Evolutionary conservation across 306 rosid species (phyloP), one percentile per base, ranked within the genome.

Genomic region (Trifolium pratense): DNA sequence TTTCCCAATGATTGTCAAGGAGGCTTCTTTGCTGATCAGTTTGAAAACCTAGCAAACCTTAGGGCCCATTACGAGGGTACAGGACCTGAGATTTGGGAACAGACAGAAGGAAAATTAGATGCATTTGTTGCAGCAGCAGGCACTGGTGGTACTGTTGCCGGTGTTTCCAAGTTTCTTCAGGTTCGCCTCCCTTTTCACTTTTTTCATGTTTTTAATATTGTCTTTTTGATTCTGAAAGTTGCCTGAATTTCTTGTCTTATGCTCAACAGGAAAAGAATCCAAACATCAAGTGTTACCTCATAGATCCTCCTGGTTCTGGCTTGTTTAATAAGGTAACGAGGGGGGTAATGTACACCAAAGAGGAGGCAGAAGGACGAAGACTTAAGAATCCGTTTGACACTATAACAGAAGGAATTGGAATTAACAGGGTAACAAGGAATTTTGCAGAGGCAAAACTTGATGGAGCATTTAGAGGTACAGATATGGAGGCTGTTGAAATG

Each of bases 271-370:
- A 91, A 82, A 89, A 75, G 78, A 88, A 87, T 73, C 89, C 95
- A 73, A 86, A 75, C 40, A 76, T 94, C 64, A 91, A 86, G 84
- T 89, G 92, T 82, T 89, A 69, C 86, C 87, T 94, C 10, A n/a
- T 94, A 77, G 98, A 91, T 63, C 98, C 98, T 59, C 96, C 97
- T 11, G 97, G 98, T 75, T 94, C 96, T 13, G 96, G 98, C 74
- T 77, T 91, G 86, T 94, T 83, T 82, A 89, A 91, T 55, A 94
- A 94, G 88, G 87, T 91, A 70, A 88, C 92, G 15, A 82, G 98
- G 81, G 97, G 98, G 36, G 98, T 88, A 58, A 91, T 91, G 96
- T 89, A 89, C 82, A 86, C 96, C 25, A 94, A 73, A 78, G 87
- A 89, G 82, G 95, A 94, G 85, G 98, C 97, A 4, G 96, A 94